A percentile compares a stretch with the other conserved stretches of the same genome.
Conservation (phyloP, 768 basidiomycete species). For the Podaxis sp. region DNA sequence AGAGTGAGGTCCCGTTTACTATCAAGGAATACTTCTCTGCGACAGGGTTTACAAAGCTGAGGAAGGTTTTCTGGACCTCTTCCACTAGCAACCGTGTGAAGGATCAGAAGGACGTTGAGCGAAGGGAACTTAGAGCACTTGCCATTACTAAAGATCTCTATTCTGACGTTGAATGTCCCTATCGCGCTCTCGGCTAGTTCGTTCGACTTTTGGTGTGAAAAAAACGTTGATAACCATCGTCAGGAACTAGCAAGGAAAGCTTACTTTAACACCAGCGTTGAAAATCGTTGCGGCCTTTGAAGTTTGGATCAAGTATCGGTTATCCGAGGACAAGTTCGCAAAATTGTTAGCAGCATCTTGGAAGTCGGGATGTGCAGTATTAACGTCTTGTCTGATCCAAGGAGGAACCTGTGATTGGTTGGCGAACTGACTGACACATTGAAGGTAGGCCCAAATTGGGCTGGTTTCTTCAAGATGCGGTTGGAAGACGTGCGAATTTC, state of each 20-base stretch:
- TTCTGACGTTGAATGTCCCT: conserved; percentile 24
- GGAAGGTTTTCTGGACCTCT: conserved; percentile 18
- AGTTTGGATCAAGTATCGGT: conserved; percentile 27
- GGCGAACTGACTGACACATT: conserved; percentile 23
- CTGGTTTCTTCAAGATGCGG: conserved; percentile 21
- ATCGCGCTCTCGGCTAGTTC: conserved; percentile 26
- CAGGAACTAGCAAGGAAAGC: background rate
- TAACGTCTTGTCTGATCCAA: conserved; percentile 22
- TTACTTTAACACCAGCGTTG: conserved; percentile 27
- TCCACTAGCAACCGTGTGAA: conserved; percentile 12
- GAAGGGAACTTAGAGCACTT: background rate
- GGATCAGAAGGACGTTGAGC: background rate
- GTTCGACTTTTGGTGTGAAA: conserved; percentile 19
- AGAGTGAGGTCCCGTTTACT: conserved; percentile 20
- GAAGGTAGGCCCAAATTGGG: conserved; percentile 28
- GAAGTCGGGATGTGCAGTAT: conserved; percentile 20
- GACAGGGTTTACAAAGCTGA: conserved; percentile 22
- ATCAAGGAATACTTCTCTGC: conserved; percentile 25
- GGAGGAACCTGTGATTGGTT: conserved; percentile 19
- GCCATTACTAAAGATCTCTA: conserved; percentile 27
- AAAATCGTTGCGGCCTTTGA: conserved; percentile 29
- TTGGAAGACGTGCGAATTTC: conserved; percentile 24
- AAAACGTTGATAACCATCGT: background rate
- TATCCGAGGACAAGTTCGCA: conserved; percentile 19
- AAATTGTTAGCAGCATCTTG: conserved; percentile 21